These are phyloP conservation scores for Metschnikowia koreensis DNA, from an alignment of 805 yeast species.

Conservation along the genomic window DNA sequence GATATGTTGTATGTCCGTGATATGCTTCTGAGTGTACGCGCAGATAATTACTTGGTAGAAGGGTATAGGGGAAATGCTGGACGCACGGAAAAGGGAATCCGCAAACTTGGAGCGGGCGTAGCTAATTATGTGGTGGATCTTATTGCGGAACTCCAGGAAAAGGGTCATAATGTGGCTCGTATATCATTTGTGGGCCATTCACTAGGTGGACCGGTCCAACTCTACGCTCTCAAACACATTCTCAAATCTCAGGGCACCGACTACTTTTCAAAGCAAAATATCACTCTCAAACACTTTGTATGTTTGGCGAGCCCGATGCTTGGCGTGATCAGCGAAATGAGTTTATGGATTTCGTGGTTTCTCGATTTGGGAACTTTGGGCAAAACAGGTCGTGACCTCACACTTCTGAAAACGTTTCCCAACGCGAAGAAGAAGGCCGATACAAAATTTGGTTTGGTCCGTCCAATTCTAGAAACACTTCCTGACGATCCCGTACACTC, in stretches of 20 bases:
- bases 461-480: slow-evolving; percentile 37
- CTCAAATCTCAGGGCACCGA: slow-evolving; percentile 30
- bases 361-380: slow-evolving; percentile 45
- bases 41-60: slow-evolving; percentile 36
- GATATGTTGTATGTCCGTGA: slow-evolving; percentile 45
- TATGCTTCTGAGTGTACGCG: slow-evolving; percentile 20
- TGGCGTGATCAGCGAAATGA: slow-evolving; percentile 42
- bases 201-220: slow-evolving; percentile 43
- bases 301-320: slow-evolving; percentile 43
- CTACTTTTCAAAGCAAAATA: slow-evolving; percentile 27
- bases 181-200: slow-evolving; percentile 46
- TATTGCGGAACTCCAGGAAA: slow-evolving; percentile 22
- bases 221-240: slow-evolving; percentile 39
- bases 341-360: slow-evolving; percentile 39
- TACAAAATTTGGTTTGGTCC: slow-evolving; percentile 10
- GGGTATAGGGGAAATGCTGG: slow-evolving; percentile 44
- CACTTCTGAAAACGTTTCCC: slow-evolving; percentile 36
- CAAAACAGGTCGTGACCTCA: slow-evolving; percentile 45
- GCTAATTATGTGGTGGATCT: slow-evolving; percentile 28
- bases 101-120: slow-evolving; percentile 33
- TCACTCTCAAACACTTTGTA: slow-evolving; percentile 35
- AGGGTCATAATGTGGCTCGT: slow-evolving; percentile 21
- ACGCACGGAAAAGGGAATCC: slow-evolving; percentile 40
- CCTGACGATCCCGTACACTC: slow-evolving; percentile 41
- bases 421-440: slow-evolving; percentile 9